phyloP scores from a whole-genome alignment of 1,284 basidiomycete species.

The Leccinum brunneo-olivaceum region DNA sequence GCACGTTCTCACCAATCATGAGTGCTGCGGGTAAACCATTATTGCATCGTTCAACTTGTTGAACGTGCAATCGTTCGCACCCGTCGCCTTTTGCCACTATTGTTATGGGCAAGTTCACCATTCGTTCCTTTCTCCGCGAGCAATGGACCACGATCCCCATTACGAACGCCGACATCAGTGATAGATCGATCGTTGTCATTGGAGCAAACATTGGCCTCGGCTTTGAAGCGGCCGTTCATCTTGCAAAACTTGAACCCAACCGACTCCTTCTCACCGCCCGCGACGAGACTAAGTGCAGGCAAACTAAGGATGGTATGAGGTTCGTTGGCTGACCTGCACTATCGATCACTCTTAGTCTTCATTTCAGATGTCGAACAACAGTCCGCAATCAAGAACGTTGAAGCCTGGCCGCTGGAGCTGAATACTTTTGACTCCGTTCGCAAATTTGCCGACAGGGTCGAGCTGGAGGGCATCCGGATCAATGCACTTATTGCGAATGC shows the following conservation, averaged over 20 bases:
- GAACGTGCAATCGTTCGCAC: too few species aligned
- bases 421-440: slow-evolving; percentile 28
- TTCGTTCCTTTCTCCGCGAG: slow-evolving; percentile 16
- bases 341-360: background rate
- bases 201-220: slow-evolving; percentile 33
- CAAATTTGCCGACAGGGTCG: slow-evolving; percentile 22
- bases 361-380: slow-evolving; percentile 19
- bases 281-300: slow-evolving; percentile 21
- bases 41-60: background rate
- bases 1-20: background rate
- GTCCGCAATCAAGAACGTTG: slow-evolving; percentile 16
- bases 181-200: slow-evolving; percentile 26
- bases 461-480: slow-evolving; percentile 15
- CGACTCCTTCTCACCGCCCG: slow-evolving; percentile 27
- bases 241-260: slow-evolving; percentile 25
- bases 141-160: slow-evolving; percentile 24
- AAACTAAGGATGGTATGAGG: slow-evolving; percentile 18
- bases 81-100: background rate
- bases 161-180: slow-evolving; percentile 22
- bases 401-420: slow-evolving; percentile 24
- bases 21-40: slow-evolving; percentile 1
- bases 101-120: slow-evolving; percentile 19
- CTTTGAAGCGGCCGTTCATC: slow-evolving; percentile 27
- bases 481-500: slow-evolving; percentile 26
- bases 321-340: background rate